phyloP scores from a whole-genome alignment of 345 rosid genomes.

The Eucalyptus globulus region DNA sequence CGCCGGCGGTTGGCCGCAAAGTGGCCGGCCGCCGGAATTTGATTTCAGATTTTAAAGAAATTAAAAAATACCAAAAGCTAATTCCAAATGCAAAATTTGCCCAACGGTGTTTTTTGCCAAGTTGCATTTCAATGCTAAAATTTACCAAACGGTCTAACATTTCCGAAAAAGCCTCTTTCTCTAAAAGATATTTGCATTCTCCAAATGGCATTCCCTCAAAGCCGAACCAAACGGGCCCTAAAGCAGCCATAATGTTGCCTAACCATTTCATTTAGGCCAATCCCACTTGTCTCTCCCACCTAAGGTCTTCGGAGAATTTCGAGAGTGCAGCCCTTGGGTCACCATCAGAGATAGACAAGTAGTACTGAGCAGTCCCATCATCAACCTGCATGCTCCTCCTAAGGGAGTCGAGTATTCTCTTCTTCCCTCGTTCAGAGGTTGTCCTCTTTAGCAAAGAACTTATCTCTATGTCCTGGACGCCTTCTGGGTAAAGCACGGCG shows the following conservation, averaged over 20 bases:
- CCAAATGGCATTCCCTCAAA: too few relatives aligned
- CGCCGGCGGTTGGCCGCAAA: too few relatives aligned
- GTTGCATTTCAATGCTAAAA: too few relatives aligned
- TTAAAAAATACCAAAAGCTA: too few relatives aligned
- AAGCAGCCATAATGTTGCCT: background rate
- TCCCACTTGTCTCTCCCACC: constrained; percentile 58
- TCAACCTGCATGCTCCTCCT: constrained; percentile 88
- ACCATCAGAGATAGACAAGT: constrained; percentile 63
- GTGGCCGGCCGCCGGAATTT: too few relatives aligned
- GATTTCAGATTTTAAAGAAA: too few relatives aligned
- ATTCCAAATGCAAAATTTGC: too few relatives aligned
- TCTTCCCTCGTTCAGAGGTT: constrained; percentile 43
- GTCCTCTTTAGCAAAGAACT: constrained; percentile 3
- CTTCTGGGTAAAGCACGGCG: constrained; percentile 71
- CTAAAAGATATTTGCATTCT: too few relatives aligned
- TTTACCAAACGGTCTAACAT: too few relatives aligned
- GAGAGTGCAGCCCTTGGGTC: constrained; percentile 72
- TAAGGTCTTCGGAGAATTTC: constrained; percentile 57
- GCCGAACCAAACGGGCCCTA: too few relatives aligned
- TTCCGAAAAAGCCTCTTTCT: too few relatives aligned
- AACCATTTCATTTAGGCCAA: background rate
- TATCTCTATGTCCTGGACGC: constrained; percentile 26
- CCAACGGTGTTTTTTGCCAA: too few relatives aligned
- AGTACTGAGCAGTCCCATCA: constrained; percentile 78
- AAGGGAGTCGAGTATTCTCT: constrained; percentile 50